Percentiles rank a stretch among this genome's conserved stretches.
phyloP scores from a whole-genome alignment of 2,329 filamentous ascomycete species.

The Hymenoscyphus repandus region DNA sequence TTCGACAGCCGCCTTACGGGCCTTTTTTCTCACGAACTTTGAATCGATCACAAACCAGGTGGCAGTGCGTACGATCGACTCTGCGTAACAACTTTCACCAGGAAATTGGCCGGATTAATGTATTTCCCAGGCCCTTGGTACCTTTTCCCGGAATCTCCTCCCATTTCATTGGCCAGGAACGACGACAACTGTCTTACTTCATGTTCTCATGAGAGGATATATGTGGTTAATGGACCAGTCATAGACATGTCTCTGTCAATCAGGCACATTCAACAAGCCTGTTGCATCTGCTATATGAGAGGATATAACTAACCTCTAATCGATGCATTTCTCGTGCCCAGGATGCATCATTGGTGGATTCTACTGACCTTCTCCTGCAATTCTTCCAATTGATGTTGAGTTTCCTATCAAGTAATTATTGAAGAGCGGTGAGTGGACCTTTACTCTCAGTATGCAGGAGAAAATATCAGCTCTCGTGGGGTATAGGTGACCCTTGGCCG shows the following conservation, averaged over 20 bases:
- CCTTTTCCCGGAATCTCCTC: background rate
- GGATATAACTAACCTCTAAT: background rate
- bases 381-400: background rate
- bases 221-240: background rate
- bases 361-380: background rate
- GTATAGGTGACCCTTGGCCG: conserved; percentile 1
- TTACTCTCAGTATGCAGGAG: background rate
- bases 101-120: background rate
- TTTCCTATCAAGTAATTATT: background rate
- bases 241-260: background rate
- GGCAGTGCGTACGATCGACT: background rate
- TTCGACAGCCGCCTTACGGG: background rate
- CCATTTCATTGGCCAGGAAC: background rate
- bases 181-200: background rate
- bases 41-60: background rate
- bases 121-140: background rate
- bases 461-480: background rate
- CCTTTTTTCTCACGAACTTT: conserved; percentile 1
- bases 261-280: background rate
- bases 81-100: background rate
- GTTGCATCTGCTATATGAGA: background rate
- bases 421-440: conserved; percentile 1
- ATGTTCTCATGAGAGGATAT: background rate
- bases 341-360: conserved; percentile 1
- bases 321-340: background rate